A percentile compares a stretch with the other conserved stretches of the same genome.
Conservation (phyloP, 306 rosid species). For the Cyamopsis tetragonoloba region DNA sequence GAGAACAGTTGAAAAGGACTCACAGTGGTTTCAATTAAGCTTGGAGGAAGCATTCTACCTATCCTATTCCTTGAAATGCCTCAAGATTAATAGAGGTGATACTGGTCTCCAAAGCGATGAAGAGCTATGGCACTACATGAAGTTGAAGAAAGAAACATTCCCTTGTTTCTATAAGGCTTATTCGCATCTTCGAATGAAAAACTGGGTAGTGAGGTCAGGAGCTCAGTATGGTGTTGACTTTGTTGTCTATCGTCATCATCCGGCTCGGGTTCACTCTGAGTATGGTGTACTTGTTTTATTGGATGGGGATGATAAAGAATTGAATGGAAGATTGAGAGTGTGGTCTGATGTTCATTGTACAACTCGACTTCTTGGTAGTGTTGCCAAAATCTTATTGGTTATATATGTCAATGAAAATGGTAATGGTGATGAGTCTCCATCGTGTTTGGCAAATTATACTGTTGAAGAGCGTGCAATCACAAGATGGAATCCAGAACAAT, state of each 20-base stretch:
- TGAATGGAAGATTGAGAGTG: constrained; percentile 50
- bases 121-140: constrained; percentile 56
- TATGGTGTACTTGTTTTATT: constrained; percentile 66
- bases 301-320: constrained; percentile 28
- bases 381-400: constrained; percentile 58
- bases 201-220: constrained; percentile 76
- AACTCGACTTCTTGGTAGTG: constrained; percentile 60
- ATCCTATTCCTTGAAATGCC: constrained; percentile 58
- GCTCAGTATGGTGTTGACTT: constrained; percentile 69
- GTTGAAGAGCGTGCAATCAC: constrained; percentile 47
- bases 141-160: constrained; percentile 45
- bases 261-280: constrained; percentile 70
- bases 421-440: constrained; percentile 29
- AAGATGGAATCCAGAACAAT: constrained; percentile 60
- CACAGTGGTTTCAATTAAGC: constrained; percentile 55
- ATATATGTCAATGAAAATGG: constrained; percentile 43
- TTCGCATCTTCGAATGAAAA: constrained; percentile 60
- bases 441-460: constrained; percentile 33
- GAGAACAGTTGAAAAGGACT: constrained; percentile 44
- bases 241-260: constrained; percentile 70
- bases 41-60: constrained; percentile 77
- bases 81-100: constrained; percentile 35
- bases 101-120: constrained; percentile 27
- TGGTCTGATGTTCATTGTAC: constrained; percentile 82
- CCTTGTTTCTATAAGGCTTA: constrained; percentile 61